A percentile compares a stretch with the other conserved stretches of the same genome.
phyloP scores from a whole-genome alignment of 208 protist species.

The Leishmania major region DNA sequence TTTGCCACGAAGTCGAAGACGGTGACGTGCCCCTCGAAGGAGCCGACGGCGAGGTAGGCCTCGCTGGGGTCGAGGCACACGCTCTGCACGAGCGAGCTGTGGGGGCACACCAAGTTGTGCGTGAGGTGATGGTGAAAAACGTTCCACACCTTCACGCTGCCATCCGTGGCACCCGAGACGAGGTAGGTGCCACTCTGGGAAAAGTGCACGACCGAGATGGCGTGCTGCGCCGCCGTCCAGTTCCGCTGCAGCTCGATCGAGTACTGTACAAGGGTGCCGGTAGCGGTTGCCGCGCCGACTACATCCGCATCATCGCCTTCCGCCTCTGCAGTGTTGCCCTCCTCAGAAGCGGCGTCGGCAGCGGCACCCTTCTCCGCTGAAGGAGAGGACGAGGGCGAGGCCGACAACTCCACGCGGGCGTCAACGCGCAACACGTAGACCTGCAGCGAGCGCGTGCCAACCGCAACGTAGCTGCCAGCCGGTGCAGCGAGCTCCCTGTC shows the following conservation, averaged over 20 bases:
- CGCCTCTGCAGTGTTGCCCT: not conserved
- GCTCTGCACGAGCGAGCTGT: constrained; percentile 56
- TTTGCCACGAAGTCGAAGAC: constrained; percentile 86
- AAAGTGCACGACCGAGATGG: constrained; percentile 84
- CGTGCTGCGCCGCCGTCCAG: constrained; percentile 90
- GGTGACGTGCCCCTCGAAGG: constrained; percentile 84
- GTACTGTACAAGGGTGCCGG: constrained; percentile 27
- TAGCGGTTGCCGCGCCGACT: not conserved
- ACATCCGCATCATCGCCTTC: not conserved
- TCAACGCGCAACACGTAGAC: constrained; percentile 78
- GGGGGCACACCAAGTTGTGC: constrained; percentile 78
- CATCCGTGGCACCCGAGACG: constrained; percentile 82
- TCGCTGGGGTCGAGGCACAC: constrained; percentile 67
- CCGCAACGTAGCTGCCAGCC: constrained; percentile 74
- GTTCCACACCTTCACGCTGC: constrained; percentile 88
- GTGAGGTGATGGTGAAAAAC: constrained; percentile 91
- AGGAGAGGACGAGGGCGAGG: not conserved
- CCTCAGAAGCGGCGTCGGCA: not conserved
- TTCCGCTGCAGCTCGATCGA: constrained; percentile 46
- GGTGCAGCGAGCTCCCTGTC: constrained; percentile 37
- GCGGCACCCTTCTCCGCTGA: not conserved
- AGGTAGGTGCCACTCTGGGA: constrained; percentile 68
- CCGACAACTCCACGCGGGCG: constrained; percentile 21
- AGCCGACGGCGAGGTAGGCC: constrained; percentile 68
- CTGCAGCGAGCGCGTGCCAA: constrained; percentile 81